Evolutionary conservation across 768 basidiomycete genomes (phyloP).

Genomic region (Wakefieldia striispora): DNA sequence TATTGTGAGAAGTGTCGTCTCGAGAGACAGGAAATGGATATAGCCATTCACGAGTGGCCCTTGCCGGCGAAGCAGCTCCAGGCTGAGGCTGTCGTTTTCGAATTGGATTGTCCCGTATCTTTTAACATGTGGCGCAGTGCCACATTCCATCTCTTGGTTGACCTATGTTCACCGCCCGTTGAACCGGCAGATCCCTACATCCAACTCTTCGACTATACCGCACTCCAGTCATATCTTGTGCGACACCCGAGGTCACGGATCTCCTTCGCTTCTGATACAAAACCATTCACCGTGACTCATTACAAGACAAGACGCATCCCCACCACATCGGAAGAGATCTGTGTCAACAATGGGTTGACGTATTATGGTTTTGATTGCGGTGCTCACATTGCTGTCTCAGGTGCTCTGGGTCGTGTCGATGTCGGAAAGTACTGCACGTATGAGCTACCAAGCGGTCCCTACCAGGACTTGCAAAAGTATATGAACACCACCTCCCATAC

Average conservation of each 20-base stretch:
- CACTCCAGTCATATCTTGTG: not conserved
- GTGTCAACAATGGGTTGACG: conserved; percentile 29
- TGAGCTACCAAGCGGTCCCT: conserved; percentile 31
- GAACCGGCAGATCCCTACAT: not conserved
- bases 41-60: conserved; percentile 45
- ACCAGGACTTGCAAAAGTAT: conserved; percentile 37
- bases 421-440: conserved; percentile 29
- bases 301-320: conserved; percentile 27
- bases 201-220: not conserved
- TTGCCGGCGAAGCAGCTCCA: conserved; percentile 30
- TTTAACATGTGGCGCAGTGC: conserved; percentile 38
- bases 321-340: conserved; percentile 10
- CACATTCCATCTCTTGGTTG: conserved; percentile 30
- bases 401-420: conserved; percentile 8
- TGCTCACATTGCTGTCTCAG: conserved; percentile 6
- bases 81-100: conserved; percentile 38
- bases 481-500: conserved; percentile 35
- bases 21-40: conserved; percentile 15
- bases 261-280: conserved; percentile 36
- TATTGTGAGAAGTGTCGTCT: conserved; percentile 30
- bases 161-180: conserved; percentile 26
- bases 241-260: conserved; percentile 25
- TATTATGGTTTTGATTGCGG: conserved; percentile 30
- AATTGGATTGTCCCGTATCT: conserved; percentile 35
- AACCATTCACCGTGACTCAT: conserved; percentile 35